These are phyloP conservation scores for Forsythia viridissima DNA, from an alignment of 257 asterid genomes.

Conservation along the genomic window DNA sequence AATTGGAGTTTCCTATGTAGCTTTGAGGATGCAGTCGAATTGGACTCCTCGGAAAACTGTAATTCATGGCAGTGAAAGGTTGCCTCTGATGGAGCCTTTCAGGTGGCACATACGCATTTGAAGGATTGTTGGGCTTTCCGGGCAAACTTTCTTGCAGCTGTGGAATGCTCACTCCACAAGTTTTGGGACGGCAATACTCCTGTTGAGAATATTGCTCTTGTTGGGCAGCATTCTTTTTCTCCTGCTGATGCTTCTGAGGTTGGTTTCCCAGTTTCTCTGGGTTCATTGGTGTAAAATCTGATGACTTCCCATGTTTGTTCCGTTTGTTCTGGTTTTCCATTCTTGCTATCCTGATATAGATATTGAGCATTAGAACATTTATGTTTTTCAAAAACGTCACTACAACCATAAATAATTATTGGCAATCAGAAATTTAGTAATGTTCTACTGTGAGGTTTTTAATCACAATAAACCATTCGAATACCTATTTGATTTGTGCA, in stretches of 20 bases:
- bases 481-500: slow-evolving; percentile 52
- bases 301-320: slow-evolving; percentile 5
- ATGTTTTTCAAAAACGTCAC: neutral
- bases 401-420: neutral
- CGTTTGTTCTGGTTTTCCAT: slow-evolving; percentile 15
- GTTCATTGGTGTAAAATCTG: slow-evolving; percentile 19
- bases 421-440: neutral
- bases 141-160: slow-evolving; percentile 14
- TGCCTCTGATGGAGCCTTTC: slow-evolving; percentile 37
- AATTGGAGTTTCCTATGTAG: slow-evolving; percentile 2
- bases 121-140: neutral
- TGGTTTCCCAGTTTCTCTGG: slow-evolving; percentile 21
- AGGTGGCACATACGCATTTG: slow-evolving; percentile 10
- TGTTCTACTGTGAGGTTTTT: neutral
- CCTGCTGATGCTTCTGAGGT: slow-evolving; percentile 18
- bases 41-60: slow-evolving; percentile 19
- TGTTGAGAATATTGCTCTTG: slow-evolving; percentile 10
- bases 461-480: neutral
- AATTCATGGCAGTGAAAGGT: slow-evolving; percentile 37
- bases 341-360: slow-evolving; percentile 31
- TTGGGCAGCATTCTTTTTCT: neutral
- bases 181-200: slow-evolving; percentile 5
- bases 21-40: slow-evolving; percentile 7
- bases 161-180: neutral
- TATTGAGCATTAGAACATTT: neutral